Evolutionary conservation across 352 stramenopile species (phyloP).

Genomic region (Elongisporangium undulatum): DNA sequence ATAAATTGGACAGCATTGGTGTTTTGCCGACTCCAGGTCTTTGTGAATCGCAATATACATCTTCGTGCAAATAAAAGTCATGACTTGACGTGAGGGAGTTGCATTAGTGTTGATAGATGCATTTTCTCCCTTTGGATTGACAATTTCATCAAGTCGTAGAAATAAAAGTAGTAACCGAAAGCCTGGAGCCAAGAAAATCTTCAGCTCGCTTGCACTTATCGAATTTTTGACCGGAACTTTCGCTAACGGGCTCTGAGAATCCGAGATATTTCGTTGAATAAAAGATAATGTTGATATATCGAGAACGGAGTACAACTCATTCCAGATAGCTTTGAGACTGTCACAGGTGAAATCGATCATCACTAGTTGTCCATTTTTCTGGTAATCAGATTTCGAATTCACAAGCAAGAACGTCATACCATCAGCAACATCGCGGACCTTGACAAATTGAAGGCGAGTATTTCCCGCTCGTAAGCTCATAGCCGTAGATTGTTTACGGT

Average conservation of each 20-base stretch:
- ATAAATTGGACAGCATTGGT: background rate
- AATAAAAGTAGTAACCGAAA: background rate
- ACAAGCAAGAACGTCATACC: background rate
- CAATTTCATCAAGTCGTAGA: conserved; percentile 13
- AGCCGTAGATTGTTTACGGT: background rate
- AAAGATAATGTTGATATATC: conserved; percentile 24
- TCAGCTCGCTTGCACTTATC: background rate
- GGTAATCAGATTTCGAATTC: background rate
- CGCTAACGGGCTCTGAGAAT: background rate
- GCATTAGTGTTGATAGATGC: conserved; percentile 8
- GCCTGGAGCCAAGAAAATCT: background rate
- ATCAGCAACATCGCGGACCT: background rate
- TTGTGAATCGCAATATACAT: conserved; percentile 17
- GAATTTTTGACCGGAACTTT: background rate
- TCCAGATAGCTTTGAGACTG: background rate
- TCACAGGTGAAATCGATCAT: background rate
- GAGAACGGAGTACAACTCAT: background rate
- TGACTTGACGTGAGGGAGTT: conserved; percentile 15
- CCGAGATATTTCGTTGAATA: conserved; percentile 15
- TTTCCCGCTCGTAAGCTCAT: background rate
- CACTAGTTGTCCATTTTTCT: background rate
- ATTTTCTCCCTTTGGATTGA: conserved; percentile 16
- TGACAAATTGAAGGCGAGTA: background rate
- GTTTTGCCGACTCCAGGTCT: background rate
- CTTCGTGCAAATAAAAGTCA: conserved; percentile 22